A percentile compares a stretch with the other conserved stretches of the same genome.
Evolutionary conservation across 768 basidiomycete genomes (phyloP).

Genomic region (Suillus subalutaceus): DNA sequence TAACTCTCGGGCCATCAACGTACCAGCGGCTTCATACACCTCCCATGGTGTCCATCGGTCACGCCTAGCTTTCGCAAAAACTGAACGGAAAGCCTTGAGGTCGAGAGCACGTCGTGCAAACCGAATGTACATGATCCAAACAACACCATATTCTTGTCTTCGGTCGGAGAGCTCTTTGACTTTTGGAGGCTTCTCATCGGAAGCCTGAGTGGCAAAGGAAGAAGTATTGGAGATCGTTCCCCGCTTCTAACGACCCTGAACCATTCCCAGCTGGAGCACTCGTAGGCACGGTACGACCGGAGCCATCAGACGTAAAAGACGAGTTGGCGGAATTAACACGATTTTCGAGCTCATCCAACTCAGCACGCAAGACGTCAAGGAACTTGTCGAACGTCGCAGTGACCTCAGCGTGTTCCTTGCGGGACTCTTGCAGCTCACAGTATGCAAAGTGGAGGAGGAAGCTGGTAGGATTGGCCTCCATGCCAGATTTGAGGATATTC

Average conservation of each 20-base stretch:
- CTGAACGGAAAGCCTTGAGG: constrained; percentile 70
- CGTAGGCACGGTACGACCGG: constrained; percentile 28
- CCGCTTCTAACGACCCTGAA: constrained; percentile 29
- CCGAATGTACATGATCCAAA: constrained; percentile 91
- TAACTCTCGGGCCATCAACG: constrained; percentile 8
- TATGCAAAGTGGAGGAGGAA: constrained; percentile 91
- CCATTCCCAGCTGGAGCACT: constrained; percentile 23
- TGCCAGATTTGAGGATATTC: constrained; percentile 78
- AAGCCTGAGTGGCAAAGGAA: constrained; percentile 52
- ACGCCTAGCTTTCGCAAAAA: constrained; percentile 84
- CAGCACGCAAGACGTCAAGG: constrained; percentile 60
- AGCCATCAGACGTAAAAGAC: constrained; percentile 41
- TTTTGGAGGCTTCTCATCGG: constrained; percentile 57
- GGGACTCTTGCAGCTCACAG: constrained; percentile 70
- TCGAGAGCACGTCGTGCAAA: constrained; percentile 89
- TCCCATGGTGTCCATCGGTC: constrained; percentile 85
- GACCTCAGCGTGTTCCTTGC: constrained; percentile 66
- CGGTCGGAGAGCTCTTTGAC: constrained; percentile 55
- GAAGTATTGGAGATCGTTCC: constrained; percentile 43
- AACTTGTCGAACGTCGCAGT: constrained; percentile 76
- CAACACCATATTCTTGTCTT: constrained; percentile 74
- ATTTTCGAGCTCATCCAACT: constrained; percentile 64
- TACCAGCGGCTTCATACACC: constrained; percentile 91
- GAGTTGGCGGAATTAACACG: constrained; percentile 41
- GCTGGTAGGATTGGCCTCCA: constrained; percentile 88